Base-by-base conservation (phyloP, 2,329 filamentous ascomycete genomes). In the Dactylella cylindrospora region DNA sequence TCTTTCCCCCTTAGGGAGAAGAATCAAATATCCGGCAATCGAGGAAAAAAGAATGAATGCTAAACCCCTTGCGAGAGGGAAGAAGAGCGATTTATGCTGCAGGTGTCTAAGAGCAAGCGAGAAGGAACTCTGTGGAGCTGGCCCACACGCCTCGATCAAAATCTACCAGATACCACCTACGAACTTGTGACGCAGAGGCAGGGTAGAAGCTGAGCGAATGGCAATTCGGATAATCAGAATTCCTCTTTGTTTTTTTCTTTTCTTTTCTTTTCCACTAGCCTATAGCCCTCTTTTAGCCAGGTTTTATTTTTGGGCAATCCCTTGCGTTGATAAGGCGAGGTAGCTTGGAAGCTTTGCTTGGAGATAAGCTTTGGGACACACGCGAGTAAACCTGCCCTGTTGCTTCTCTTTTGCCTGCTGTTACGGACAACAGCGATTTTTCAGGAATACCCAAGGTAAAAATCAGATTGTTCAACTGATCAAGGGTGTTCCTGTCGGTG, bases 321-420 rank as follows among this genome's bases (percentile, higher is more conserved):
- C 47, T 52, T 62, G 57, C 32, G 57, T 35, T 49, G 57, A 62
- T 62, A 62, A 62, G 57, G 28, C 33, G n/a, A n/a, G n/a, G n/a
- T n/a, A n/a, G 2, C 33, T 31, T 22, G 33, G 23, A 7, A 47
- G 26, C n/a, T n/a, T n/a, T n/a, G n/a, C n/a, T 28, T 28, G 13
- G 49, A 54, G 57, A 62, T 62, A 62, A 62, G 57, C 57, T 60
- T 52, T n/a, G n/a, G 51, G 52, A 35, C 46, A 53, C 57, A 41
- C 55, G 49, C 55, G 45, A 62, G 39, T 44, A 44, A 41, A 49
- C 44, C 40, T 53, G 41, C 49, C 41, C 12, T 22, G 40, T 32
- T 31, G 13, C 32, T 20, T n/a, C 38, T 19, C 38, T 54, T 26
- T 12, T n/a, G n/a, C n/a, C 43, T 40, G 29, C 47, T 55, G 19